A percentile compares a stretch with the other conserved stretches of the same genome.
Conservation (phyloP, 169 alveolate species). For the Babesia divergens region DNA sequence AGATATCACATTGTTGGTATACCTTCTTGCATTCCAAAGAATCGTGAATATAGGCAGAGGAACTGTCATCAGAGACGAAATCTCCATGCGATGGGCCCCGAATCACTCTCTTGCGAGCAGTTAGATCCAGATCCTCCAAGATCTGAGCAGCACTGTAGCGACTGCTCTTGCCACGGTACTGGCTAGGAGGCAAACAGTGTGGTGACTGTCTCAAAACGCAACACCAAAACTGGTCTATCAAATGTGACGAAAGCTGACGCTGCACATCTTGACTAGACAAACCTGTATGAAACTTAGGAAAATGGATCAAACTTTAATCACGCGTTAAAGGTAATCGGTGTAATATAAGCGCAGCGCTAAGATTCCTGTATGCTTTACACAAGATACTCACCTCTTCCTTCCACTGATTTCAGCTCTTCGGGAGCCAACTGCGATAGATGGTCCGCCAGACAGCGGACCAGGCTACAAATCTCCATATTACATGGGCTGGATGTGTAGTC, state of each 20-base stretch:
- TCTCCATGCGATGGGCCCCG: background rate
- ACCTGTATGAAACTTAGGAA: background rate
- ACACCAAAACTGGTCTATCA: conserved; percentile 24
- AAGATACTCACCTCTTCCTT: background rate
- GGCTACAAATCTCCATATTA: background rate
- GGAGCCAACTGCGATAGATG: background rate
- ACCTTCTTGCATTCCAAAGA: background rate
- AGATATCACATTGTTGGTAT: background rate
- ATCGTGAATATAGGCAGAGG: background rate
- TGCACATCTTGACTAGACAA: background rate
- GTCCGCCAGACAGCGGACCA: conserved; percentile 18
- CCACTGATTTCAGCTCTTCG: conserved; percentile 1
- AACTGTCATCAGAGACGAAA: background rate
- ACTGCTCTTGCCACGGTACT: background rate
- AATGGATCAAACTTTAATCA: background rate
- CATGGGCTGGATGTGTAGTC: background rate
- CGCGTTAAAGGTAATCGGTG: background rate
- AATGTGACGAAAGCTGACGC: conserved; percentile 3
- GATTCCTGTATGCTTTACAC: too few relatives aligned
- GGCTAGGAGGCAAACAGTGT: background rate
- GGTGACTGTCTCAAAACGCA: conserved; percentile 13
- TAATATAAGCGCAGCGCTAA: background rate
- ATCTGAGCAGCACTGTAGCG: conserved; percentile 17
- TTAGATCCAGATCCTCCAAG: conserved; percentile 15
- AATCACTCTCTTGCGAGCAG: background rate